Conservation (phyloP, 2,329 filamentous ascomycete species). For the Cryphonectria radicalis region DNA sequence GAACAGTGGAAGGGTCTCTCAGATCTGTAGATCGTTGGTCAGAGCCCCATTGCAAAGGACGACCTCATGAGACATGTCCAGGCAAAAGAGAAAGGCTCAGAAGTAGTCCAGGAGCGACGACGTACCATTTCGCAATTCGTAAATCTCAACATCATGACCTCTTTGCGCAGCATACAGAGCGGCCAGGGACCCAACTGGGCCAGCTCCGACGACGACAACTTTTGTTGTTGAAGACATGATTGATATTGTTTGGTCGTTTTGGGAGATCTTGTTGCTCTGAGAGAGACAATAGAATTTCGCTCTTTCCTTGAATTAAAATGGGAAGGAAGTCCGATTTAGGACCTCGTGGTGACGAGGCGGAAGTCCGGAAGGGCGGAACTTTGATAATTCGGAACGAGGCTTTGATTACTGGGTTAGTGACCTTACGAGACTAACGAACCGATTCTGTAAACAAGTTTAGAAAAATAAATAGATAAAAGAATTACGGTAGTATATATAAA, state of each 20-base stretch:
- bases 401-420: neutral
- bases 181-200: conserved; percentile 89
- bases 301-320: neutral
- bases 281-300: neutral
- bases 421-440: neutral
- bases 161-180: conserved; percentile 89
- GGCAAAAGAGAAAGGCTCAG: neutral
- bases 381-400: conserved; percentile 9
- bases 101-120: neutral
- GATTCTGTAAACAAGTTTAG: neutral
- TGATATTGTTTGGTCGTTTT: neutral
- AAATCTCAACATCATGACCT: conserved; percentile 89
- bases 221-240: conserved; percentile 48
- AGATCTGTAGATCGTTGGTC: conserved; percentile 65
- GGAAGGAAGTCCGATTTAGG: conserved; percentile 5
- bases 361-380: conserved; percentile 21
- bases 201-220: conserved; percentile 85
- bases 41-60: neutral
- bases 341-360: conserved; percentile 13
- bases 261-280: neutral
- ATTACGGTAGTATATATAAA: neutral
- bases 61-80: neutral
- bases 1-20: conserved; percentile 77
- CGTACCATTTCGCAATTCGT: conserved; percentile 87
- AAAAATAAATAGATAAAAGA: neutral